Base-by-base conservation (phyloP, 2,329 filamentous ascomycete genomes). In the Aspergillus sp. region DNA sequence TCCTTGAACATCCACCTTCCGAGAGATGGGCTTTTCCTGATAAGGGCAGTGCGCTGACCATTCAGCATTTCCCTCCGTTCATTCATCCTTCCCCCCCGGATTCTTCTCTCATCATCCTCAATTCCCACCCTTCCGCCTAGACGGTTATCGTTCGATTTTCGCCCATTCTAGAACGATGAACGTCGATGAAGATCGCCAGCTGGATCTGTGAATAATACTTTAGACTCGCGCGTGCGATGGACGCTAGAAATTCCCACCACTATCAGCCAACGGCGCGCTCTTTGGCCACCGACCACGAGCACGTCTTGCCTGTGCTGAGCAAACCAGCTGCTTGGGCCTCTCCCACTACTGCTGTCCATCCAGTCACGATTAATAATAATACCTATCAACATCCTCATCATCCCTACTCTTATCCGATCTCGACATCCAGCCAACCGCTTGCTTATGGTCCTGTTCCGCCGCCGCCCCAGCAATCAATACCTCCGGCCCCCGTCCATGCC, bases 271-370 rank as follows among this genome's bases (percentile, higher is more conserved):
- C 61, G 58, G 59, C 61, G 38, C 59, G 59, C 60, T 58, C 58
- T 52, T 49, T 54, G 47, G 60, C 62, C 25, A 54, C 64, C 59
- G 60, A 63, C 30, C 66, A 70, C 58, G 68, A 73, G 62, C 68
- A 71, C 57, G 66, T 67, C 41, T 62, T 74, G 50, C 71, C 73
- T 52, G 64, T 74, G 62, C 67, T 71, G 48, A 63, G 66, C 50
- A 65, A 70, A 61, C 59, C 68, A 49, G 52, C 66, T 47, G 49
- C 59, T 58, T 62, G 70, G 70, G 64, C 47, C 5, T 21, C 59
- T 56, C 32, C 57, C 8, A 27, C 47, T 36, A 36, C 38, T 38
- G 39, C 51, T 38, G 51, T 51, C 39, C 50, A 32, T 51, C 51
- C 49, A 15, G 36, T 54, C 23, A 23, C 52, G 56, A 57, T 54